phyloP scores from a whole-genome alignment of 1,284 basidiomycete genomes.

The Abortiporus biennis region DNA sequence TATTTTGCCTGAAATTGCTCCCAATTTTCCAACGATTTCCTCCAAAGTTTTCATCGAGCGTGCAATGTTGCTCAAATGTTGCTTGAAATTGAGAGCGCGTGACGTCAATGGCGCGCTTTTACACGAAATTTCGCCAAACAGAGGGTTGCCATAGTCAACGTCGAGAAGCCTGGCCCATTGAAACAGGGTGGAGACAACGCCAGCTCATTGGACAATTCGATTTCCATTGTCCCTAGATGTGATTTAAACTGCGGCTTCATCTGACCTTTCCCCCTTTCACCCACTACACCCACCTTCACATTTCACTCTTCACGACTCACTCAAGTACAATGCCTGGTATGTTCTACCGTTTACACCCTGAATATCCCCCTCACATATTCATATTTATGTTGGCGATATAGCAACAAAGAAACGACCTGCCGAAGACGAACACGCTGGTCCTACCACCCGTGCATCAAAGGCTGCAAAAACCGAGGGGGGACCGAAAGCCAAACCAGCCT shows the following conservation, averaged over 20 bases:
- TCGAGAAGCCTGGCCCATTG: not conserved
- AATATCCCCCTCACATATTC: not conserved
- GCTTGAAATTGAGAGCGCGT: slow-evolving; percentile 5
- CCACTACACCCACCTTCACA: not conserved
- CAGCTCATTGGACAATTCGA: too few species aligned
- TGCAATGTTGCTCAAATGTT: not conserved
- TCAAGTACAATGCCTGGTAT: slow-evolving; percentile 7
- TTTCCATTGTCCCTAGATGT: too few species aligned
- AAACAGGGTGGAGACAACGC: too few species aligned
- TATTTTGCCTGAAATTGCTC: too few species aligned
- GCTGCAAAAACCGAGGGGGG: slow-evolving; percentile 41
- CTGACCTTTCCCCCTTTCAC: not conserved
- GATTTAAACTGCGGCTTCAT: too few species aligned
- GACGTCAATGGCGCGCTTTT: slow-evolving; percentile 4
- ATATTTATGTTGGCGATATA: not conserved
- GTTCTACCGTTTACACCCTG: not conserved
- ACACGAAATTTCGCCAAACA: slow-evolving; percentile 3
- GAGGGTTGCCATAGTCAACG: not conserved
- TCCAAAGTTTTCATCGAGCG: not conserved
- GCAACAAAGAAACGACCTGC: slow-evolving; percentile 43
- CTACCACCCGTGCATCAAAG: slow-evolving; percentile 41
- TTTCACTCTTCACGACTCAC: not conserved
- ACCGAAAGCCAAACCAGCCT: slow-evolving; percentile 12
- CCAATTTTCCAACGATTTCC: too few species aligned
- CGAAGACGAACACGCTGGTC: slow-evolving; percentile 30